Conservation (phyloP, 352 stramenopile species). For the Phytophthora meadii region DNA sequence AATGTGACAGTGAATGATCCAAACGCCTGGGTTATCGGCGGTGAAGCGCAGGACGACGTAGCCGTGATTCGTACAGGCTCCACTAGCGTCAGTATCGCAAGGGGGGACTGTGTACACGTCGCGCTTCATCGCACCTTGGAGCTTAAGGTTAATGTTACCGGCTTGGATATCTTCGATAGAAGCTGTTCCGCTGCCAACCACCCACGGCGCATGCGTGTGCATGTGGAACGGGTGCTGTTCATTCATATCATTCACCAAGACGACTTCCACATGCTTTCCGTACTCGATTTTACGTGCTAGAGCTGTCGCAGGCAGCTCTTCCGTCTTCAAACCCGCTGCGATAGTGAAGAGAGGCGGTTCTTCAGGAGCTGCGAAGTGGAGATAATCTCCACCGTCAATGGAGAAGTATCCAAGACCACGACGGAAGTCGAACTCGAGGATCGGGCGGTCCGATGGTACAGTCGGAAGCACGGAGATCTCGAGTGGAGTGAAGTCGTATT, state of each 20-base stretch:
- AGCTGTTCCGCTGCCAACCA: conserved; percentile 37
- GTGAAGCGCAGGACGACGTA: conserved; percentile 49
- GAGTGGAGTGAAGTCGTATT: conserved; percentile 35
- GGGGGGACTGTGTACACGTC: conserved; percentile 51
- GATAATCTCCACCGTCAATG: conserved; percentile 24
- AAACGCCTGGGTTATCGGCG: conserved; percentile 51
- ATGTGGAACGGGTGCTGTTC: conserved; percentile 57
- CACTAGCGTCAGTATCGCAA: conserved; percentile 33
- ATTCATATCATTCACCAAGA: conserved; percentile 46
- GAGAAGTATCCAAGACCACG: conserved; percentile 26
- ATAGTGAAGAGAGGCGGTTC: conserved; percentile 46
- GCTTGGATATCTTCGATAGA: conserved; percentile 23
- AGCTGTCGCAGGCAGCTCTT: conserved; percentile 38
- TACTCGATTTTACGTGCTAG: conserved; percentile 35
- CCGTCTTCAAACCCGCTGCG: conserved; percentile 26
- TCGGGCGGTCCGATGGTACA: conserved; percentile 20
- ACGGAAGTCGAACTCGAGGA: conserved; percentile 36
- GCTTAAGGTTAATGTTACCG: conserved; percentile 31
- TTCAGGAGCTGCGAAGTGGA: conserved; percentile 18
- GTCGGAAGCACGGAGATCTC: conserved; percentile 10
- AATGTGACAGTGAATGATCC: conserved; percentile 63
- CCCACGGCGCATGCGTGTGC: conserved; percentile 45
- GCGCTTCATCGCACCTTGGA: conserved; percentile 38
- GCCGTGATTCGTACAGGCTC: conserved; percentile 38
- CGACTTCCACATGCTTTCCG: conserved; percentile 47